Percentiles rank a stretch among this genome's conserved stretches.
Conservation (phyloP, 148 eudicot genomes). For the Talinum fruticosum region DNA sequence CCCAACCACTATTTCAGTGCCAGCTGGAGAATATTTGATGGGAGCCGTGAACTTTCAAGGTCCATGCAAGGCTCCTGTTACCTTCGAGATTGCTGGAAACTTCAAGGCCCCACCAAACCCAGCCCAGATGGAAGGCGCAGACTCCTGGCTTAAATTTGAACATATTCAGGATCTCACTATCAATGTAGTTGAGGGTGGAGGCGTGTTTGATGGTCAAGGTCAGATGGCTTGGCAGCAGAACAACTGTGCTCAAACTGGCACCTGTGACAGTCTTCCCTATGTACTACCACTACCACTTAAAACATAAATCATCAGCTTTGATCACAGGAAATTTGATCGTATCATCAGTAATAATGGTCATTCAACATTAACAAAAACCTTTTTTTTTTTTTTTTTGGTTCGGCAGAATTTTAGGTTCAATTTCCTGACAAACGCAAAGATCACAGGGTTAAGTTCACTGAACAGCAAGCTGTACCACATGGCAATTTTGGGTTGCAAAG, state of each 20-base stretch:
- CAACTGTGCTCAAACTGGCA: constrained; percentile 26
- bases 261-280: constrained; percentile 39
- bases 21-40: constrained; percentile 40
- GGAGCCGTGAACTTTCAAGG: constrained; percentile 40
- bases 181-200: constrained; percentile 30
- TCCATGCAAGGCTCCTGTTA: constrained; percentile 52
- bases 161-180: constrained; percentile 34
- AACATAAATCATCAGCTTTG: too few species aligned
- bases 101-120: constrained; percentile 49
- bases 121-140: constrained; percentile 27
- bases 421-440: constrained; percentile 31
- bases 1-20: constrained; percentile 44
- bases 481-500: constrained; percentile 38
- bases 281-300: constrained; percentile 29
- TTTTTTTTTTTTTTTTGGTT: neutral
- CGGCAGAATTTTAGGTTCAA: constrained; percentile 55
- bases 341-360: neutral
- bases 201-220: constrained; percentile 67
- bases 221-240: constrained; percentile 44
- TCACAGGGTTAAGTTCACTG: constrained; percentile 37
- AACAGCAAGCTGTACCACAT: constrained; percentile 58
- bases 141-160: constrained; percentile 45
- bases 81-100: constrained; percentile 47
- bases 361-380: neutral
- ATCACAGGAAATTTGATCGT: neutral